Evolutionary conservation across 129 eudicot genomes (phyloP), one percentile per base, ranked within the genome.

Genomic region (Lactuca sativa): DNA sequence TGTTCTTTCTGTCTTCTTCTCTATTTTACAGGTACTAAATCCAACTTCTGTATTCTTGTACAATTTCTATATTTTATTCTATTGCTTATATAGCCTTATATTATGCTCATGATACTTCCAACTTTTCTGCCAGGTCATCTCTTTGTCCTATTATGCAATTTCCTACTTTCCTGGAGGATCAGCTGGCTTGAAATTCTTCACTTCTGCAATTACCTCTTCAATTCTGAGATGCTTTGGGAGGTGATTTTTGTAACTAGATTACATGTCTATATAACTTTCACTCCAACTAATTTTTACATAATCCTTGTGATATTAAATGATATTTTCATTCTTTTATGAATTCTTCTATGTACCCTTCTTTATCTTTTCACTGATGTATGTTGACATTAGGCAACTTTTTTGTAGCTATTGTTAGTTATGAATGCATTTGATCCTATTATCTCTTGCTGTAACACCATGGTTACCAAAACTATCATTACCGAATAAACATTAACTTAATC

Each of bases 111-210:
- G 30, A 25, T 25, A 25, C 4, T 32, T 12, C 4, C 17, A 10
- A 43, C 5, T 47, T 3, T n/a, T 66, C 52, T 67, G 67, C 43
- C 63, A 93, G 98, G 92, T 93, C 37, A 83, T 93, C 70, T 95
- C 99, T 15, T 83, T 93, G 69, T 77, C 85, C 10, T 93, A 93
- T 79, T 93, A 93, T 72, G 95, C 88, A 13, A 80, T 93, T 40
- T 93, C 99, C 36, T 93, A 93, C 86, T 93, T 93, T 72, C 99
- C 99, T 33, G 97, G 99, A 65, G 99, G 99, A 59, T 90, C 97
- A 21, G 86, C 95, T 25, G 99, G 99, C 11, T 16, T 93, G 77
- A 93, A 83, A 70, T 83, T 93, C 81, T 83, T 93, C 37, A 81
- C 95, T 49, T 89, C 99, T 7, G 79, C 88, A 31, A 79, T 93